Percentiles rank a stretch among this genome's conserved stretches.
These are phyloP conservation scores for Drechslera avenae DNA, from an alignment of 2,329 filamentous ascomycete species.

Conservation along the genomic window DNA sequence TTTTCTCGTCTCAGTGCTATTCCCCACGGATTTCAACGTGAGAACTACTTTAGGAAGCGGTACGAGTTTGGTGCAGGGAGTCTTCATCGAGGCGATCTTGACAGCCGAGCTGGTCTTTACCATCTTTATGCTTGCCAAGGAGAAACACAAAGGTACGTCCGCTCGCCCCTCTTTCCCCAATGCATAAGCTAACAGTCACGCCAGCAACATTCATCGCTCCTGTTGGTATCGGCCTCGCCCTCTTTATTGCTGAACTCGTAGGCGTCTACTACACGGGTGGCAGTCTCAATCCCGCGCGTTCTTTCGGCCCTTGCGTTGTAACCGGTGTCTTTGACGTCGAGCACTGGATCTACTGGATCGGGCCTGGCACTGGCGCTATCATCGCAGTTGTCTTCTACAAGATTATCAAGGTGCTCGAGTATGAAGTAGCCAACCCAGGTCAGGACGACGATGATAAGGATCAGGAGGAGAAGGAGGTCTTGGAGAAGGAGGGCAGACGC, in stretches of 20 bases:
- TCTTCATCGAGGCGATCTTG: slow-evolving; percentile 51
- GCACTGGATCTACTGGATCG: slow-evolving; percentile 59
- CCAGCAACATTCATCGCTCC: slow-evolving; percentile 70
- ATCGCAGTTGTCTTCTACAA: slow-evolving; percentile 57
- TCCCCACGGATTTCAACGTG: slow-evolving; percentile 54
- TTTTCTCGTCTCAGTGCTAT: slow-evolving; percentile 52
- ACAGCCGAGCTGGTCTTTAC: slow-evolving; percentile 47
- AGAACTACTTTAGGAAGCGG: slow-evolving; percentile 51
- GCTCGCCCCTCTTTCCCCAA: background rate
- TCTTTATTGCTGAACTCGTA: slow-evolving; percentile 66
- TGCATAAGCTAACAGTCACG: slow-evolving; percentile 1
- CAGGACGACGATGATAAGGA: slow-evolving; percentile 42
- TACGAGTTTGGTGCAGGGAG: slow-evolving; percentile 51
- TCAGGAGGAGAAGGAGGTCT: slow-evolving; percentile 18
- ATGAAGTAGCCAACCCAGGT: slow-evolving; percentile 46
- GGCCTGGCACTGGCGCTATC: slow-evolving; percentile 50
- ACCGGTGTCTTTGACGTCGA: slow-evolving; percentile 49
- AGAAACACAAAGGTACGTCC: slow-evolving; percentile 65
- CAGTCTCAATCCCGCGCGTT: slow-evolving; percentile 54
- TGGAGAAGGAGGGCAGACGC: slow-evolving; percentile 15
- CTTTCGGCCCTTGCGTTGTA: slow-evolving; percentile 53
- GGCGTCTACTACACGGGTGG: slow-evolving; percentile 57
- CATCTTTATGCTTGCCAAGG: slow-evolving; percentile 66
- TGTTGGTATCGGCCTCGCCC: slow-evolving; percentile 71
- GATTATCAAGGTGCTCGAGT: slow-evolving; percentile 52